These are phyloP conservation scores for Rhodotorula sp. DNA, from an alignment of 1,284 basidiomycete species.

Conservation along the genomic window DNA sequence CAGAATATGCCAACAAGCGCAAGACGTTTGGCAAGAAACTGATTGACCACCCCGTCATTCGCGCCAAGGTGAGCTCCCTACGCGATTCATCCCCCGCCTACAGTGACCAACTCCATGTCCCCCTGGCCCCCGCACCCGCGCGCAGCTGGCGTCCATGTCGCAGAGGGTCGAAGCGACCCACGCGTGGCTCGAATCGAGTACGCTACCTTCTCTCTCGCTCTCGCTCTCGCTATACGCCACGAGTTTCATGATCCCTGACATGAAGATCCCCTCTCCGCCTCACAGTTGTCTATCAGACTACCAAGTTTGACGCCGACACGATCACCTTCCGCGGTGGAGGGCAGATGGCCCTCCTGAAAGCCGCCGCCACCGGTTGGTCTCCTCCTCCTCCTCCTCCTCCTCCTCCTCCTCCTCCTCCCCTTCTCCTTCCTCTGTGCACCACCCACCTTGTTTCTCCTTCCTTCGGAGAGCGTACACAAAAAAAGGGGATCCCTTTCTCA, in stretches of 20 bases:
- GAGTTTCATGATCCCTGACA: background rate
- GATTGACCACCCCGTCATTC: slow-evolving; percentile 45
- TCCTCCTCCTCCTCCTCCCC: too few species aligned
- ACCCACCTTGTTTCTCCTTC: too few species aligned
- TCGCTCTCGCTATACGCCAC: background rate
- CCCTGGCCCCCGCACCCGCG: background rate
- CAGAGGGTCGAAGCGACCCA: slow-evolving; percentile 41
- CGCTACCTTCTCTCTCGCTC: background rate
- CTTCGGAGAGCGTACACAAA: background rate
- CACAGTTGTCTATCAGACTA: slow-evolving; percentile 37
- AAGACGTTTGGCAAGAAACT: slow-evolving; percentile 43
- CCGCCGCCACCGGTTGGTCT: slow-evolving; percentile 27
- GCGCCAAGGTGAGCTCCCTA: slow-evolving; percentile 31
- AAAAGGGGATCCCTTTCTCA: too few species aligned
- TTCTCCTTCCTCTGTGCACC: too few species aligned
- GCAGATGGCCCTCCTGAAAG: slow-evolving; percentile 39
- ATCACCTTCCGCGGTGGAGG: slow-evolving; percentile 39
- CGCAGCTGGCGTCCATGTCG: slow-evolving; percentile 40
- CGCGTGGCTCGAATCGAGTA: slow-evolving; percentile 38
- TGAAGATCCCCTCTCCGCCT: background rate
- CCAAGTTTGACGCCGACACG: slow-evolving; percentile 34
- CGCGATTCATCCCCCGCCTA: background rate
- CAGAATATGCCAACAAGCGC: slow-evolving; percentile 43
- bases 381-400: background rate
- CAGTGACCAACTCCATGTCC: background rate